These are phyloP conservation scores for Penicillium sp. DNA, from an alignment of 2,329 filamentous ascomycete genomes.

Conservation along the genomic window DNA sequence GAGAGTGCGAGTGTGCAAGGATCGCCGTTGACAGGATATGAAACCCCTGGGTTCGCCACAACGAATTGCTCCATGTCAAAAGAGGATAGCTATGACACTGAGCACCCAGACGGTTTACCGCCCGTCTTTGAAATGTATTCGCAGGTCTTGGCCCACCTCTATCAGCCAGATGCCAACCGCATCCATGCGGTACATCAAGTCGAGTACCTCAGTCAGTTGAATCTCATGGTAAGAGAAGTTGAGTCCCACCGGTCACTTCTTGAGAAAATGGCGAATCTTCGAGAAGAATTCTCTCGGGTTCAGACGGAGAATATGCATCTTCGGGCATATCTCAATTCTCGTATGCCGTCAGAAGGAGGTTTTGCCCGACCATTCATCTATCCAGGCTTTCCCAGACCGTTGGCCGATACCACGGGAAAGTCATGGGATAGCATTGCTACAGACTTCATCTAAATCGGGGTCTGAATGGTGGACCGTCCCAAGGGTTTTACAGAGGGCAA, in stretches of 20 bases:
- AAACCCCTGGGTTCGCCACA: not conserved
- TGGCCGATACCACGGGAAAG: slow-evolving; percentile 15
- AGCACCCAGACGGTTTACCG: slow-evolving; percentile 2
- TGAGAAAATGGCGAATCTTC: slow-evolving; percentile 18
- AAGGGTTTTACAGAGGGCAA: not conserved
- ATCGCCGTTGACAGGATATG: not conserved
- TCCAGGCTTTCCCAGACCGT: slow-evolving; percentile 9
- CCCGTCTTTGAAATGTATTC: slow-evolving; percentile 13
- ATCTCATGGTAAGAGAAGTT: slow-evolving; percentile 22
- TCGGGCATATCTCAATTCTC: slow-evolving; percentile 18
- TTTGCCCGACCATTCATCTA: slow-evolving; percentile 5
- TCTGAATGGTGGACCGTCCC: not conserved
- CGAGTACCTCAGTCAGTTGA: slow-evolving; percentile 23
- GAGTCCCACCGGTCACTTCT: slow-evolving; percentile 19
- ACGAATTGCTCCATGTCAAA: not conserved
- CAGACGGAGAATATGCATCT: slow-evolving; percentile 25
- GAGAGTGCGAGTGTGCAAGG: not conserved
- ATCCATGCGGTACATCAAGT: slow-evolving; percentile 11
- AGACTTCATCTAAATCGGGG: slow-evolving; percentile 22
- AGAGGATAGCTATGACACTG: not conserved
- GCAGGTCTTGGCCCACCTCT: slow-evolving; percentile 12
- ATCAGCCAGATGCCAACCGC: slow-evolving; percentile 7
- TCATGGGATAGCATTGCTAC: slow-evolving; percentile 27
- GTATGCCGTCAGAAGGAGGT: slow-evolving; percentile 8
- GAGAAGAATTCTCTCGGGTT: slow-evolving; percentile 23